phyloP scores from a whole-genome alignment of 169 alveolate genomes.

The Plasmodium adleri region DNA sequence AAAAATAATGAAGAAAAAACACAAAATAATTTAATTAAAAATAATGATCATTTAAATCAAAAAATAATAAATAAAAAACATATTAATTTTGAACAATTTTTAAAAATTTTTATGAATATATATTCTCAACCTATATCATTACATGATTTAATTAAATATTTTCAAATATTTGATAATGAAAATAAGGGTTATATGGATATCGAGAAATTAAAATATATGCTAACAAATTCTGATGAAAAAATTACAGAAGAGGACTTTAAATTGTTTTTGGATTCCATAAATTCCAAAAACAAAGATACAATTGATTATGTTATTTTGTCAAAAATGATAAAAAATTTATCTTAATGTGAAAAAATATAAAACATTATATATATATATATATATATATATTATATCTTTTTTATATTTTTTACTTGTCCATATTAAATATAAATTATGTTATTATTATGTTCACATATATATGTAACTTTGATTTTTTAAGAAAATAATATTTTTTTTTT shows the following conservation, averaged over 20 bases:
- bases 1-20: conserved; percentile 18
- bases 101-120: conserved; percentile 46
- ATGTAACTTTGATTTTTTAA: too few relatives aligned
- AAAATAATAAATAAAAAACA: conserved; percentile 34
- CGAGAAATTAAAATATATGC: conserved; percentile 27
- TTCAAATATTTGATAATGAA: conserved; percentile 73
- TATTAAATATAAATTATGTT: too few relatives aligned
- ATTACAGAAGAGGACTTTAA: conserved; percentile 46
- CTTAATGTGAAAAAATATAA: neutral
- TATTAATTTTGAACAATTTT: conserved; percentile 62
- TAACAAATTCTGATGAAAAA: conserved; percentile 54
- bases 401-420: too few relatives aligned
- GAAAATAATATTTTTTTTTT: too few relatives aligned
- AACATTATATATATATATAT: too few relatives aligned
- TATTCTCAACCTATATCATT: conserved; percentile 71
- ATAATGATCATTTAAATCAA: neutral
- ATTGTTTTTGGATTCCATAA: conserved; percentile 45
- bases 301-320: conserved; percentile 68
- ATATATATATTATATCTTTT: too few relatives aligned
- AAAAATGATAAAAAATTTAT: conserved; percentile 30
- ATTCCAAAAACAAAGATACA: conserved; percentile 28
- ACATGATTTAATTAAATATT: conserved; percentile 42
- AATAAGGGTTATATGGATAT: conserved; percentile 59
- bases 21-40: neutral
- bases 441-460: too few relatives aligned